phyloP scores from a whole-genome alignment of 2,329 filamentous ascomycete genomes.

The Colletotrichum siamense region DNA sequence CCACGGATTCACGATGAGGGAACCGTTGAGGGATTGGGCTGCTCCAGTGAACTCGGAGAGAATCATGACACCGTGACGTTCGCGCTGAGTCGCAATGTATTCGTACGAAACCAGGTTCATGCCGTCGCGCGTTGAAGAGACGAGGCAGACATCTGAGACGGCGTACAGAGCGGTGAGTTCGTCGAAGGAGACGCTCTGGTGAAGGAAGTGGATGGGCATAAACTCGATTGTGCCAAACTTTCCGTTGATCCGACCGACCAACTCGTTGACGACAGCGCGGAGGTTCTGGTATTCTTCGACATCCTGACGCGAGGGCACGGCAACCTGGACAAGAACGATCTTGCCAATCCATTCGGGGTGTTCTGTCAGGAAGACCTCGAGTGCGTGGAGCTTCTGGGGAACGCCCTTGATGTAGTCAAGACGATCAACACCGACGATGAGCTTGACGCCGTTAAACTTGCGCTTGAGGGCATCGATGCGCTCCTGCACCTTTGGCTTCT shows the following conservation, averaged over 20 bases:
- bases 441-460: conserved; percentile 94
- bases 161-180: conserved; percentile 94
- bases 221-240: conserved; percentile 97
- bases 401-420: conserved; percentile 99
- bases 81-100: conserved; percentile 92
- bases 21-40: conserved; percentile 91
- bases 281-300: conserved; percentile 98
- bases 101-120: conserved; percentile 99
- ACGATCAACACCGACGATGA: conserved; percentile 95
- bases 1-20: conserved; percentile 96
- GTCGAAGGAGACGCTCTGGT: conserved; percentile 94
- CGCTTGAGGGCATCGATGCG: conserved; percentile 84
- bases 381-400: conserved; percentile 93
- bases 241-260: conserved; percentile 96
- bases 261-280: conserved; percentile 92
- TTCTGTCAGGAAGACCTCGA: conserved; percentile 95
- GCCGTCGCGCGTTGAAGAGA: conserved; percentile 94
- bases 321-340: conserved; percentile 94
- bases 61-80: conserved; percentile 91
- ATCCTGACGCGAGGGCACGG: conserved; percentile 91
- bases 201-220: conserved; percentile 98
- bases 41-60: conserved; percentile 97
- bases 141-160: conserved; percentile 89
- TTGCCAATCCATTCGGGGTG: conserved; percentile 99
- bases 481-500: conserved; percentile 85